A percentile compares a stretch with the other conserved stretches of the same genome.
phyloP scores from a whole-genome alignment of 2,329 filamentous ascomycete species.

The Sporothrix curviconia region DNA sequence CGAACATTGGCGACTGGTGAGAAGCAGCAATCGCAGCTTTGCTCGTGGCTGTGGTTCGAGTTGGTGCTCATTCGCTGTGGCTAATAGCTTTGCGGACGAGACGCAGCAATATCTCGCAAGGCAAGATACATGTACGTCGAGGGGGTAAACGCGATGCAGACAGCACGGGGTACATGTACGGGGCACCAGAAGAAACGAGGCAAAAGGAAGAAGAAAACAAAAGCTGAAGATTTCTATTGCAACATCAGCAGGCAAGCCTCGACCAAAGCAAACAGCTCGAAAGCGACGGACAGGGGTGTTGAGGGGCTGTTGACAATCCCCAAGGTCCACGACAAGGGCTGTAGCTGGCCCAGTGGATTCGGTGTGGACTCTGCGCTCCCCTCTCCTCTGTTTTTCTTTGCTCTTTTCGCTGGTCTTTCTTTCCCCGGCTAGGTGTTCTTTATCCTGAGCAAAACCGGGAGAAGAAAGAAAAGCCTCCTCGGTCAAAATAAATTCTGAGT shows the following conservation, averaged over 20 bases:
- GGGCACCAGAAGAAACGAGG: neutral
- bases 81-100: neutral
- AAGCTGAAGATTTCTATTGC: neutral
- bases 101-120: too few relatives aligned
- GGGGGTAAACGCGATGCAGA: neutral
- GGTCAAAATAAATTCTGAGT: neutral
- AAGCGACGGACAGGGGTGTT: neutral
- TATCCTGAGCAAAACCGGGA: neutral
- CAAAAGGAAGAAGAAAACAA: neutral
- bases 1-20: neutral
- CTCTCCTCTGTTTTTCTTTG: too few relatives aligned
- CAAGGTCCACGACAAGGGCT: neutral
- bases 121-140: neutral
- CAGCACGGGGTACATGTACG: neutral
- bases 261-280: slow-evolving; percentile 2
- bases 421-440: too few relatives aligned
- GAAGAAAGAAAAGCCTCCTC: neutral
- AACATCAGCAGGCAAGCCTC: neutral
- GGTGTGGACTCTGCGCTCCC: neutral
- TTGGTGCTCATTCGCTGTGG: neutral
- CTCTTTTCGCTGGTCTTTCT: too few relatives aligned
- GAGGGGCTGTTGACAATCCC: neutral
- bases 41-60: neutral
- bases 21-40: neutral
- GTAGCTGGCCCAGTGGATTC: neutral